Conservation (phyloP, 768 basidiomycete genomes). For the Amanita muscaria region DNA sequence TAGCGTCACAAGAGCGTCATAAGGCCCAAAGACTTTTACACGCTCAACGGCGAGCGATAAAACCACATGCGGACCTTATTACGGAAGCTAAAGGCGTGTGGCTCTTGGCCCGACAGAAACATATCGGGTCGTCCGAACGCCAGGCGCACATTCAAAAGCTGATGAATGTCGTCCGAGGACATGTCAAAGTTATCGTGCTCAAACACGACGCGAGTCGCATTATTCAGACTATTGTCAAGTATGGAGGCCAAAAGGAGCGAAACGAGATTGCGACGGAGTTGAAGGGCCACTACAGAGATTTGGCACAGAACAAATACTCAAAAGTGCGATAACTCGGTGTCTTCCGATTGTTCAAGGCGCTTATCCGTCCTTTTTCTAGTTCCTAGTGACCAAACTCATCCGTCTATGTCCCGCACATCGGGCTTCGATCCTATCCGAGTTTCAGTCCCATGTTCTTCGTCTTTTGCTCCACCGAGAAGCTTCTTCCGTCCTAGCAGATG, state of each 20-base stretch:
- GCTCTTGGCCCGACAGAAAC: slow-evolving; percentile 67
- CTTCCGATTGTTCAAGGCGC: no score
- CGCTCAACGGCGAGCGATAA: slow-evolving; percentile 65
- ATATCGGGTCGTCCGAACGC: slow-evolving; percentile 60
- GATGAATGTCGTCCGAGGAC: slow-evolving; percentile 70
- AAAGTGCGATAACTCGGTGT: slow-evolving; percentile 41
- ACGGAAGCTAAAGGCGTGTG: slow-evolving; percentile 68
- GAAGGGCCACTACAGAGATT: slow-evolving; percentile 66
- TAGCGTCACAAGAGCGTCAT: slow-evolving; percentile 63
- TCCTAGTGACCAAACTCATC: slow-evolving; percentile 74
- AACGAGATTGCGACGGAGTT: slow-evolving; percentile 79
- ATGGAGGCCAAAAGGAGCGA: slow-evolving; percentile 66
- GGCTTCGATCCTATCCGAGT: slow-evolving; percentile 65
- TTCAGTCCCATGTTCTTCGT: slow-evolving; percentile 66
- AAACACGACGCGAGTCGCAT: slow-evolving; percentile 92
- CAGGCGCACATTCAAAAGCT: slow-evolving; percentile 66
- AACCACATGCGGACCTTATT: slow-evolving; percentile 67
- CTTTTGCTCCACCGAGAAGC: slow-evolving; percentile 83
- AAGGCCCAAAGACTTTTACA: slow-evolving; percentile 59
- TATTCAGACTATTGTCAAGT: slow-evolving; percentile 73
- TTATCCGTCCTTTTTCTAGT: slow-evolving; percentile 34
- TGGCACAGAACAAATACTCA: slow-evolving; percentile 85
- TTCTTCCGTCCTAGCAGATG: slow-evolving; percentile 73
- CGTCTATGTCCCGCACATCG: slow-evolving; percentile 69
- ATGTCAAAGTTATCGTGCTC: slow-evolving; percentile 77